phyloP scores from a whole-genome alignment of 169 alveolate genomes.

The Eimeria necatrix region DNA sequence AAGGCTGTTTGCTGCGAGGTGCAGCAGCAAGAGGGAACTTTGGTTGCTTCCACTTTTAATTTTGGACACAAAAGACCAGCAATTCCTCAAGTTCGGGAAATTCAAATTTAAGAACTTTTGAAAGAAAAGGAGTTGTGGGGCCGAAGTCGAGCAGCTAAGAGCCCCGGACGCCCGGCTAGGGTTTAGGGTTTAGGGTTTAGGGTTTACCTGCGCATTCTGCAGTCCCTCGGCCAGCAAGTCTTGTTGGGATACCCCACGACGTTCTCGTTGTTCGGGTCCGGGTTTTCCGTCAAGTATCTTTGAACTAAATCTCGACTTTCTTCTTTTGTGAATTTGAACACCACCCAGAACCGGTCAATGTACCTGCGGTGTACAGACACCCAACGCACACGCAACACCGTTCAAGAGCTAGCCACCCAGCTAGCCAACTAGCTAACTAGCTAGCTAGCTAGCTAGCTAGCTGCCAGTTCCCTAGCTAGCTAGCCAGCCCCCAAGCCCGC shows the following conservation, averaged over 20 bases:
- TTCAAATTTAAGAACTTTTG: not conserved
- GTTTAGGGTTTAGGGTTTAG: conserved; percentile 16
- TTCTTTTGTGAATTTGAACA: conserved; percentile 96
- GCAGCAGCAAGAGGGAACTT: too few relatives aligned
- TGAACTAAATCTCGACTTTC: conserved; percentile 98
- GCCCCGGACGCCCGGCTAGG: conserved; percentile 79
- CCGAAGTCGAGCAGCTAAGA: not conserved
- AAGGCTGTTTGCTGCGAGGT: too few relatives aligned
- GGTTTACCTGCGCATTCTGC: conserved; percentile 98
- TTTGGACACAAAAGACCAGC: too few relatives aligned
- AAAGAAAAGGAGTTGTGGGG: not conserved
- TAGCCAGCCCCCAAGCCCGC: not conserved
- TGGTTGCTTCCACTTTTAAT: too few relatives aligned
- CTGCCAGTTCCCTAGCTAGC: not conserved
- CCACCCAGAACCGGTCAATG: conserved; percentile 86
- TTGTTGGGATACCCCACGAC: conserved; percentile 99
- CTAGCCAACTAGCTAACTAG: not conserved
- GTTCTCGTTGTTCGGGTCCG: conserved; percentile 99
- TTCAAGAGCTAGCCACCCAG: not conserved
- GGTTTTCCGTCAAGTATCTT: conserved; percentile 98
- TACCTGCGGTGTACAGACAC: conserved; percentile 55
- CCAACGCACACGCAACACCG: not conserved
- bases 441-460: not conserved
- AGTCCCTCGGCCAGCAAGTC: conserved; percentile 99
- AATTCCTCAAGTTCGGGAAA: not conserved